These are phyloP conservation scores for Pseudogymnoascus sp. DNA, from an alignment of 2,329 filamentous ascomycete genomes.

Conservation along the genomic window DNA sequence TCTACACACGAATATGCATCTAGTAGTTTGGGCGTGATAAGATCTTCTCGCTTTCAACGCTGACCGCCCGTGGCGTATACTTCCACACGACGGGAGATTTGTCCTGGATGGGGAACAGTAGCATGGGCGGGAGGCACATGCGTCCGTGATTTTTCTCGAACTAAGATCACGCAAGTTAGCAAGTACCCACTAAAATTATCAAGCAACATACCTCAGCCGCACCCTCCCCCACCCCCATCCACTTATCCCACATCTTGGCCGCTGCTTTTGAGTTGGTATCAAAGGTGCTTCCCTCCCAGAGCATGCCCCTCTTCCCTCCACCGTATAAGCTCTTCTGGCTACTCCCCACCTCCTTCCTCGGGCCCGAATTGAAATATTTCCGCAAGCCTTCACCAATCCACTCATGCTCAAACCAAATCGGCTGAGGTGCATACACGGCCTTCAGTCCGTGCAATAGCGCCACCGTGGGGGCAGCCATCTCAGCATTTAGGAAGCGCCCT, in stretches of 20 bases:
- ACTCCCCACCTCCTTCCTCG: constrained; percentile 45
- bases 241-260: constrained; percentile 53
- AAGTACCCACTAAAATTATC: no score
- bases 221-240: constrained; percentile 51
- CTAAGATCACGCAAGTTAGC: constrained; percentile 15
- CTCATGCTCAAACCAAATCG: constrained; percentile 69
- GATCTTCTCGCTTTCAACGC: neutral
- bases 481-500: constrained; percentile 68
- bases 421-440: constrained; percentile 68
- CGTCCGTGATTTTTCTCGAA: constrained; percentile 51
- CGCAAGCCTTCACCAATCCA: constrained; percentile 50
- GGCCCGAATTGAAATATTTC: constrained; percentile 53
- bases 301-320: constrained; percentile 47
- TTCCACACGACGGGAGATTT: neutral
- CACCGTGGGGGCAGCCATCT: constrained; percentile 69
- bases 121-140: constrained; percentile 48
- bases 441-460: constrained; percentile 72
- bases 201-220: constrained; percentile 28
- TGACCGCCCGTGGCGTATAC: neutral
- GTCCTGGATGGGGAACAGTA: constrained; percentile 53
- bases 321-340: constrained; percentile 46
- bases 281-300: constrained; percentile 50
- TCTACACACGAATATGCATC: neutral
- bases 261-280: constrained; percentile 51
- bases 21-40: neutral